Evolutionary conservation across 495 filamentous ascomycete genomes (phyloP).

Genomic region (Podospora tetraspora): DNA sequence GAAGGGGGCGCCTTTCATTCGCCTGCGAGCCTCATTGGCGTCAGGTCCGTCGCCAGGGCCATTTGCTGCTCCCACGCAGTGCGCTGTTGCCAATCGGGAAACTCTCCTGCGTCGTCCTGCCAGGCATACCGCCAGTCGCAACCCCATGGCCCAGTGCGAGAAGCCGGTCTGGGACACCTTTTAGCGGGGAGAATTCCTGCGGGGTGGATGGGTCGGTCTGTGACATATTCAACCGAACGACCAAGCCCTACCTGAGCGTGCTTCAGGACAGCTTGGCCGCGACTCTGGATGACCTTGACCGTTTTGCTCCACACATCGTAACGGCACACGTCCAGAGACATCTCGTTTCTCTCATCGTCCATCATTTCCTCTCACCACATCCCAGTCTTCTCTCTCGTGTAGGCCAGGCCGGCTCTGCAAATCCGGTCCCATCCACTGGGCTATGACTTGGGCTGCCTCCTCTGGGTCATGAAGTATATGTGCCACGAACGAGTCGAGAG

Average conservation of each 20-base stretch:
- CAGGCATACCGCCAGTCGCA: neutral
- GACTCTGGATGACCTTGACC: neutral
- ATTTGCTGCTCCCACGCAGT: neutral
- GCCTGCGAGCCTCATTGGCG: slow-evolving; percentile 8
- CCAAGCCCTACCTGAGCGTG: neutral
- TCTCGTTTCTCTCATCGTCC: slow-evolving; percentile 1
- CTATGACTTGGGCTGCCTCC: slow-evolving; percentile 1
- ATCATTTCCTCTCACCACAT: slow-evolving; percentile 25
- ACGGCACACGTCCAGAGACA: too few species aligned
- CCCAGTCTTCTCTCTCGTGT: slow-evolving; percentile 11
- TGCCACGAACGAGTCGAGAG: slow-evolving; percentile 2
- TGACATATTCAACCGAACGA: neutral
- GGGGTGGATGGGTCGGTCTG: neutral
- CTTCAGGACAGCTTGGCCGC: neutral
- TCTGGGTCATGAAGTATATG: neutral
- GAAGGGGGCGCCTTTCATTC: neutral
- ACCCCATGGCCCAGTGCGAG: neutral
- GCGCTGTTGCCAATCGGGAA: neutral
- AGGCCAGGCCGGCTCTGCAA: too few species aligned
- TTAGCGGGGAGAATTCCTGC: neutral
- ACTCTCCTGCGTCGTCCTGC: neutral
- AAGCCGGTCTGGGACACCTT: neutral
- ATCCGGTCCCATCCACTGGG: neutral
- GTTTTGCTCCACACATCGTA: too few species aligned
- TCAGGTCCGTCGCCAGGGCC: slow-evolving; percentile 9